Percentiles rank a stretch among this genome's conserved stretches.
These are phyloP conservation scores for Royoungia palumana DNA, from an alignment of 768 basidiomycete genomes.

Conservation along the genomic window DNA sequence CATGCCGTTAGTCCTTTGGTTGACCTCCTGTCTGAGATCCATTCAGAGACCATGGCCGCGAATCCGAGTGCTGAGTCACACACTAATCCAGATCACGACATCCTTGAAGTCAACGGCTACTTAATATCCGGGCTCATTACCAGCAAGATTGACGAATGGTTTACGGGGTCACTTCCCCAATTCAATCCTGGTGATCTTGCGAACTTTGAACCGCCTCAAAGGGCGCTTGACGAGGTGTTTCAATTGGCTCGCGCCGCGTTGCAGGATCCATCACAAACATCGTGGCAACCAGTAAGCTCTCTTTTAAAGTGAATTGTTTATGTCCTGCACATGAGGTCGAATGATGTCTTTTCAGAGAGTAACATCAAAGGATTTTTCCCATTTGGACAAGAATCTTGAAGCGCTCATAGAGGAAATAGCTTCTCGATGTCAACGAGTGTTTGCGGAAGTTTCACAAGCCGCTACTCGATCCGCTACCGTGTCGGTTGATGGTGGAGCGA, in stretches of 20 bases:
- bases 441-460: slow-evolving; percentile 59
- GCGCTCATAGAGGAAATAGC: slow-evolving; percentile 62
- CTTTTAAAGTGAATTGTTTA: slow-evolving; percentile 24
- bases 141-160: slow-evolving; percentile 78
- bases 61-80: slow-evolving; percentile 52
- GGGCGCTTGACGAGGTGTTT: slow-evolving; percentile 37
- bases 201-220: slow-evolving; percentile 20
- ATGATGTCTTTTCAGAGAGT: slow-evolving; percentile 41
- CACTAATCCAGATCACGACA: slow-evolving; percentile 55
- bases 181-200: slow-evolving; percentile 33
- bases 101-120: slow-evolving; percentile 79
- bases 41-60: slow-evolving; percentile 45
- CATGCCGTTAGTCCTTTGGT: slow-evolving; percentile 3
- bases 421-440: slow-evolving; percentile 55
- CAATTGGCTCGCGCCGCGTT: slow-evolving; percentile 48
- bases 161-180: slow-evolving; percentile 51
- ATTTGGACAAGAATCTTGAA: slow-evolving; percentile 67
- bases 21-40: slow-evolving; percentile 18
- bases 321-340: slow-evolving; percentile 24
- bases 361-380: slow-evolving; percentile 47
- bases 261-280: slow-evolving; percentile 43
- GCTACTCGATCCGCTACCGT: slow-evolving; percentile 58
- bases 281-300: slow-evolving; percentile 53
- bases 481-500: slow-evolving; percentile 29
- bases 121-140: slow-evolving; percentile 64